Conservation (phyloP, 1,284 basidiomycete genomes). For the Marasmius oreades region DNA sequence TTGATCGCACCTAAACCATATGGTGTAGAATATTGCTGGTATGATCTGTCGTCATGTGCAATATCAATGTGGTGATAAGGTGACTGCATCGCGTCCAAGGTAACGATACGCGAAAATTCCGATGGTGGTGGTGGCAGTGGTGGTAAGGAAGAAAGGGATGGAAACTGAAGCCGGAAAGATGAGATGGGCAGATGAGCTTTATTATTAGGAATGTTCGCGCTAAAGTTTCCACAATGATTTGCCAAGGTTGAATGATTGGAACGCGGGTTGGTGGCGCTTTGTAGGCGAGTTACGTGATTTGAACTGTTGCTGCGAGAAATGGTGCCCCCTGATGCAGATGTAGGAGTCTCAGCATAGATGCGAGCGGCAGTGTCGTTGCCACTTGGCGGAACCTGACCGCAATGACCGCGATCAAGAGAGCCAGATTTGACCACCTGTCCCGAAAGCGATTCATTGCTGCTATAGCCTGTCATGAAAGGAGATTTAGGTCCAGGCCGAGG, state of each 20-base stretch:
- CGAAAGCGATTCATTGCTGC: background rate
- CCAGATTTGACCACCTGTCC: background rate
- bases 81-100: background rate
- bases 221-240: conserved; percentile 1
- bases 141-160: background rate
- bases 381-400: background rate
- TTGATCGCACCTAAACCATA: background rate
- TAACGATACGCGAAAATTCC: no score
- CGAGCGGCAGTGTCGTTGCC: background rate
- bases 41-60: background rate
- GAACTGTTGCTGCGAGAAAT: background rate
- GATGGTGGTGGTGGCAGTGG: background rate
- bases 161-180: background rate
- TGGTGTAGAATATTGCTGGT: background rate
- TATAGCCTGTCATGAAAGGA: background rate
- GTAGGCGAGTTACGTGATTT: conserved; percentile 2
- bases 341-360: background rate
- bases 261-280: conserved; percentile 1
- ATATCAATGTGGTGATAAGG: background rate
- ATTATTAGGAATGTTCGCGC: background rate
- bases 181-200: background rate
- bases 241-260: conserved; percentile 1
- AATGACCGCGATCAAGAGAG: background rate
- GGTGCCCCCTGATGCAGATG: background rate
- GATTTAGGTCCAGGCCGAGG: background rate